phyloP scores from a whole-genome alignment of 768 basidiomycete species.

The Macrolepiota albuminosa region DNA sequence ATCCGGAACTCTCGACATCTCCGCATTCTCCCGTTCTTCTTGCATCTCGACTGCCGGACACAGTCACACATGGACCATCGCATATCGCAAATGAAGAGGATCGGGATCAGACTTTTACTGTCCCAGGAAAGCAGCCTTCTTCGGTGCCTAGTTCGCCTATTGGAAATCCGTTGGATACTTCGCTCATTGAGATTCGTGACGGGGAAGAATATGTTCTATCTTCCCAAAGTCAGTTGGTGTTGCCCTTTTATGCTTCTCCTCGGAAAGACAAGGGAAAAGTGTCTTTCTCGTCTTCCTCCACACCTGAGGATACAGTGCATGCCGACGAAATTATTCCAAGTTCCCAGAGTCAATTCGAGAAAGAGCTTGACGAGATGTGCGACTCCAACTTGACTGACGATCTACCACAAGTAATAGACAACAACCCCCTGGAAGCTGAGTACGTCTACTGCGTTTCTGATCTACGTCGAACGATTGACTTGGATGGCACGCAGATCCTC shows the following conservation, averaged over 20 bases:
- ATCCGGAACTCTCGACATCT: not conserved
- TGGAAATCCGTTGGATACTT: not conserved
- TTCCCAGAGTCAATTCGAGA: conserved; percentile 40
- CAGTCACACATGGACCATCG: not conserved
- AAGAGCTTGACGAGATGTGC: conserved; percentile 24
- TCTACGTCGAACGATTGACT: not conserved
- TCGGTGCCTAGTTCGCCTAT: not conserved
- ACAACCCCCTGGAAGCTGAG: not conserved
- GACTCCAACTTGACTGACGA: conserved; percentile 2
- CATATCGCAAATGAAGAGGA: not conserved
- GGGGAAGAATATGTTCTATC: conserved; percentile 24
- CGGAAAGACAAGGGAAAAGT: conserved; percentile 10
- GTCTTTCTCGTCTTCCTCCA: conserved; percentile 3
- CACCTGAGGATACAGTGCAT: not conserved
- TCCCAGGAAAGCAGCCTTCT: not conserved
- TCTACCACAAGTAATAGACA: not conserved
- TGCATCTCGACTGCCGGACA: not conserved
- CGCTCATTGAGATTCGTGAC: conserved; percentile 4
- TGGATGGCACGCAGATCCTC: not conserved
- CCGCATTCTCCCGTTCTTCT: conserved; percentile 1
- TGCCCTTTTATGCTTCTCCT: conserved; percentile 19
- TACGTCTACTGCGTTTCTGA: not conserved
- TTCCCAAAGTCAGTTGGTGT: conserved; percentile 31
- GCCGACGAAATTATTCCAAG: conserved; percentile 33
- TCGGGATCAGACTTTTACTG: not conserved